Conservation (phyloP, 2,329 filamentous ascomycete species). For the Zymoseptoria pseudotritici region DNA sequence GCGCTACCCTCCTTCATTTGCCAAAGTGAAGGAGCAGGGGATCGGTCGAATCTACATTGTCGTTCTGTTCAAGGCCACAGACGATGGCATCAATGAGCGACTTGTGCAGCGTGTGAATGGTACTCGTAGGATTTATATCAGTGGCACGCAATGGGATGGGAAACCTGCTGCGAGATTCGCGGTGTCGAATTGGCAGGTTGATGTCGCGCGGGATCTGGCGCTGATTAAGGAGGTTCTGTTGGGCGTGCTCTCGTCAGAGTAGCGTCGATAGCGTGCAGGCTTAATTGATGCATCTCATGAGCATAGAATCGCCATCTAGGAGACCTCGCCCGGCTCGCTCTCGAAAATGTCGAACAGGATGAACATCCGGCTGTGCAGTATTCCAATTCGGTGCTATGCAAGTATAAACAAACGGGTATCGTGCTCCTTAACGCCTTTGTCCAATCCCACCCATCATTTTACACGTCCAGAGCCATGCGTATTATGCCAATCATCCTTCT, state of each 20-base stretch:
- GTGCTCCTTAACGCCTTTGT: background rate
- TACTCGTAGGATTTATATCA: conserved; percentile 70
- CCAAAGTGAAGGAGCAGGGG: conserved; percentile 32
- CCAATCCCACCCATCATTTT: too few species aligned
- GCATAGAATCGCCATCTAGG: background rate
- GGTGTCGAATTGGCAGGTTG: conserved; percentile 75
- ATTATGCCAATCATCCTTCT: background rate
- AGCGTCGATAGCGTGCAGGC: background rate
- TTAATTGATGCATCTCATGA: background rate
- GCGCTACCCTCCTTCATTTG: conserved; percentile 10
- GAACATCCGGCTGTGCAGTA: background rate
- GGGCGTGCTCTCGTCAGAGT: background rate
- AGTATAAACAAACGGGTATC: background rate
- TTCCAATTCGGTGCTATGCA: background rate
- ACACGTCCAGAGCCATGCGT: too few species aligned
- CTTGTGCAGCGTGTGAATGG: conserved; percentile 68
- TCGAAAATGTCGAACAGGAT: background rate
- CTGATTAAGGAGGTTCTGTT: conserved; percentile 58
- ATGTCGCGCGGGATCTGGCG: conserved; percentile 58
- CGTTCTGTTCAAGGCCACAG: conserved; percentile 68
- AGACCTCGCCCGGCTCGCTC: background rate
- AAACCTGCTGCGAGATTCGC: conserved; percentile 72
- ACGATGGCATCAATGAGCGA: conserved; percentile 54
- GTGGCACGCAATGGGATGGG: conserved; percentile 71
- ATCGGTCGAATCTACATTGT: conserved; percentile 57